A percentile compares a stretch with the other conserved stretches of the same genome.
Conservation (phyloP, 306 rosid genomes). For the Cicer judaicum region DNA sequence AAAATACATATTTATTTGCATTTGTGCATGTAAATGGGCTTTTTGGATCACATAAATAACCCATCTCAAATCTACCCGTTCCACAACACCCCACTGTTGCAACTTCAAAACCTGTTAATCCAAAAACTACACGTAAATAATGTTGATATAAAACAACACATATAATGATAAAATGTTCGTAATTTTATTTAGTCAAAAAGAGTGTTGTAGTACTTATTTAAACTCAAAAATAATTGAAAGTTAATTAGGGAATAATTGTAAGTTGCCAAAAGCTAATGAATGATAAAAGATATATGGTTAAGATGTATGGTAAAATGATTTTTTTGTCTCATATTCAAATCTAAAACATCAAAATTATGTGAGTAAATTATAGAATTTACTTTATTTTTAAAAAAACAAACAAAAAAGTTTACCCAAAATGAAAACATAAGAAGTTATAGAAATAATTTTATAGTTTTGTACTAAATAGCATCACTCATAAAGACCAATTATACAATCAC, state of each 20-base stretch:
- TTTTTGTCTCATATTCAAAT: too few species aligned
- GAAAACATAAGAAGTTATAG: too few species aligned
- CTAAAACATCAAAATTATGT: too few species aligned
- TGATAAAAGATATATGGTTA: background rate
- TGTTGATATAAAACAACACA: background rate
- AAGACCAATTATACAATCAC: too few species aligned
- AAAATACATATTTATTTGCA: slow-evolving; percentile 55
- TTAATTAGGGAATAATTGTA: background rate
- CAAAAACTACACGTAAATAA: background rate
- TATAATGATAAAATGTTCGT: background rate
- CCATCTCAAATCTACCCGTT: slow-evolving; percentile 55
- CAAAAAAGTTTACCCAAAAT: too few species aligned
- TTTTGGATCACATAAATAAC: slow-evolving; percentile 46
- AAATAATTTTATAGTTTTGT: too few species aligned
- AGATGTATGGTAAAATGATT: background rate
- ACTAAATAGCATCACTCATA: too few species aligned
- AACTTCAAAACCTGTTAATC: slow-evolving; percentile 51
- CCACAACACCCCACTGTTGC: slow-evolving; percentile 51
- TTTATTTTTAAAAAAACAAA: too few species aligned
- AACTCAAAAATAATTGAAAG: too few species aligned
- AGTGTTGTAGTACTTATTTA: background rate
- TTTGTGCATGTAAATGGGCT: slow-evolving; percentile 51
- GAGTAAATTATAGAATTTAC: too few species aligned
- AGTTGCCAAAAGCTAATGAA: background rate
- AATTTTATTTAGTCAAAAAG: background rate